phyloP scores from a whole-genome alignment of 352 stramenopile species.

The Phytophthora pini region DNA sequence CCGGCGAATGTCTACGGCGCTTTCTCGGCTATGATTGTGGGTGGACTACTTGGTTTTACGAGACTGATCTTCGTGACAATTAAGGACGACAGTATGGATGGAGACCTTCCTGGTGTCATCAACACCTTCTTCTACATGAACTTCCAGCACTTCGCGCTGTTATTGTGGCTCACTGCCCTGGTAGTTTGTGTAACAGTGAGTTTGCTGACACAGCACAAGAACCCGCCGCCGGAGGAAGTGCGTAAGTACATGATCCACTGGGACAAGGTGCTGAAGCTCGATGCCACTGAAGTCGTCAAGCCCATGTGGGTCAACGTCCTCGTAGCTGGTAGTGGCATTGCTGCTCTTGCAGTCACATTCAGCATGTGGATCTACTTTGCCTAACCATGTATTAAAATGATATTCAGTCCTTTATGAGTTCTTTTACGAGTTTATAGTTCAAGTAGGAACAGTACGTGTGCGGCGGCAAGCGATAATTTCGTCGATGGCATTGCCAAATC shows the following conservation, averaged over 20 bases:
- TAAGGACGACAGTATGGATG: conserved; percentile 51
- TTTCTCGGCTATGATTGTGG: conserved; percentile 56
- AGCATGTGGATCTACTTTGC: conserved; percentile 64
- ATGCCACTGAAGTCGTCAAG: conserved; percentile 55
- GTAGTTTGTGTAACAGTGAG: conserved; percentile 62
- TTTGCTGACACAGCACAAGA: conserved; percentile 54
- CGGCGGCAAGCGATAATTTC: conserved; percentile 43
- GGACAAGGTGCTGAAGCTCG: conserved; percentile 58
- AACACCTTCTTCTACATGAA: conserved; percentile 78
- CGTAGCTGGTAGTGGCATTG: conserved; percentile 47
- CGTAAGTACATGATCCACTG: conserved; percentile 63
- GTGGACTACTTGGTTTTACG: conserved; percentile 51
- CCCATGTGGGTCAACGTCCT: conserved; percentile 57
- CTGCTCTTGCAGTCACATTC: conserved; percentile 54
- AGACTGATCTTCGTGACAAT: conserved; percentile 68
- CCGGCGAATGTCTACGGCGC: conserved; percentile 55
- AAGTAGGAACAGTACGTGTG: conserved; percentile 48
- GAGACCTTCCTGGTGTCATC: conserved; percentile 42
- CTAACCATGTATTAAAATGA: conserved; percentile 6
- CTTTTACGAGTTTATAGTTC: conserved; percentile 17
- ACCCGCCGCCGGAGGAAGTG: conserved; percentile 37
- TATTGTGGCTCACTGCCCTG: conserved; percentile 57
- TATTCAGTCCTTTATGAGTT: background rate
- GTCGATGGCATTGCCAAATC: conserved; percentile 32
- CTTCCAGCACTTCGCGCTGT: conserved; percentile 71